Evolutionary conservation across 495 filamentous ascomycete genomes (phyloP), one percentile per base, ranked within the genome.

Genomic region (Xylaria acuta): DNA sequence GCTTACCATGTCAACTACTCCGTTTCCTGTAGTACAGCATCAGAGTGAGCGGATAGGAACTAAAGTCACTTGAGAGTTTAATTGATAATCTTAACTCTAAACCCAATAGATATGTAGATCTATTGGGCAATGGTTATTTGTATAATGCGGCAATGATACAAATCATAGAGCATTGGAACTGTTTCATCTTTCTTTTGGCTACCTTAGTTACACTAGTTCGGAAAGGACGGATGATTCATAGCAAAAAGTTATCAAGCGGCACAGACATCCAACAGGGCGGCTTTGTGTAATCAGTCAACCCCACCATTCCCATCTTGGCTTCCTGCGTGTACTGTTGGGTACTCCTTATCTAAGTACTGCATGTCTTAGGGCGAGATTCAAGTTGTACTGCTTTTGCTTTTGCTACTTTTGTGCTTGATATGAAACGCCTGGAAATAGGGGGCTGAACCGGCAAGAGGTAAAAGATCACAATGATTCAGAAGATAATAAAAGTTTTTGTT

Each of bases 271-370:
- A 60, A 60, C 58, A 22, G 30, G 34, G 18, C 58, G 58, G 58
- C 32, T 38, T 60, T 22, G 58, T n/a, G 58, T 54, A 65, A 45
- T 47, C 16, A n/a, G 40, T 45, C 8, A n/a, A 22, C 58, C 32
- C 54, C 58, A 60, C 58, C 58, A 38, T 38, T 60, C 32, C 25
- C 30, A 11, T 36, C 32, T 60, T 22, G 58, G 58, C 34, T 56
- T 27, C 25, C 27, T 22, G 11, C 5, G 2, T 32, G 18, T 59
- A 59, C 56, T 18, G 9, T 11, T 0, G 2, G 8, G 58, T 60
- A 36, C 58, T 22, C 38, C 58, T 60, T 60, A 60, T 60, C 58
- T 60, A 60, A 60, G 58, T 60, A 60, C 58, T 60, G 2, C 34
- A 60, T 36, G 32, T 38, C 2, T n/a, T n/a, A n/a, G n/a, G n/a